Percentiles rank a stretch among this genome's conserved stretches.
Conservation (phyloP, 1,284 basidiomycete species). For the Pseudozyma flocculosa region DNA sequence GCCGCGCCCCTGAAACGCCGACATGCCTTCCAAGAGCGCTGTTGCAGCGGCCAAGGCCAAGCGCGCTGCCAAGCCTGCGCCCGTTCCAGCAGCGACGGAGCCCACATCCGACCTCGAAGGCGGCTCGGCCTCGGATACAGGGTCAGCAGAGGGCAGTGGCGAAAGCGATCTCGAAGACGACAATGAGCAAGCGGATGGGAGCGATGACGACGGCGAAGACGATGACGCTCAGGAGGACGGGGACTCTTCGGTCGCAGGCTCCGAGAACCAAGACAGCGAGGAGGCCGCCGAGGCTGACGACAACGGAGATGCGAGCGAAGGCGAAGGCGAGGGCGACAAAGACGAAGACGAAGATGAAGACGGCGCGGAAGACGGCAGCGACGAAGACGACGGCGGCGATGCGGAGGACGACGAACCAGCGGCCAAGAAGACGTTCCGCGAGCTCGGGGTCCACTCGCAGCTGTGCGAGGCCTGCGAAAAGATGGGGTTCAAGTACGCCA, state of each 20-base stretch:
- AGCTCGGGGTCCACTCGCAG: conserved; percentile 82
- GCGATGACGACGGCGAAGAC: conserved; percentile 5
- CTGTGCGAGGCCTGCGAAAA: conserved; percentile 82
- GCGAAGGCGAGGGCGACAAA: conserved; percentile 6
- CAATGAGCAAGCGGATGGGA: too few relatives aligned
- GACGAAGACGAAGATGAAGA: conserved; percentile 5
- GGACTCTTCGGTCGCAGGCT: too few relatives aligned
- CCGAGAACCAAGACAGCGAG: too few relatives aligned
- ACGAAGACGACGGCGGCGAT: conserved; percentile 2
- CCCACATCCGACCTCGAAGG: too few relatives aligned
- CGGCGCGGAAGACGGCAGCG: conserved; percentile 1
- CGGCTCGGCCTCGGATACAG: too few relatives aligned
- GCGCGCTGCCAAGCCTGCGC: too few relatives aligned
- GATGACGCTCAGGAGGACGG: neutral
- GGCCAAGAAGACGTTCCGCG: conserved; percentile 60
- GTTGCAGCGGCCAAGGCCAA: too few relatives aligned
- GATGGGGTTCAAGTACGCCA: conserved; percentile 81
- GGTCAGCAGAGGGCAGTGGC: too few relatives aligned
- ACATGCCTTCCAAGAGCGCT: too few relatives aligned
- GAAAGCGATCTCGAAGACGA: conserved; percentile 5
- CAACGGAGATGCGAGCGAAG: neutral
- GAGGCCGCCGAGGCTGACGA: too few relatives aligned
- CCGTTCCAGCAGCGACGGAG: too few relatives aligned
- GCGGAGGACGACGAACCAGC: conserved; percentile 4
- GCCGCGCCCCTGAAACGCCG: too few relatives aligned